Percentiles rank a stretch among this genome's conserved stretches.
phyloP scores from a whole-genome alignment of 106 monocot genomes.

The Dactylorhiza incarnata region DNA sequence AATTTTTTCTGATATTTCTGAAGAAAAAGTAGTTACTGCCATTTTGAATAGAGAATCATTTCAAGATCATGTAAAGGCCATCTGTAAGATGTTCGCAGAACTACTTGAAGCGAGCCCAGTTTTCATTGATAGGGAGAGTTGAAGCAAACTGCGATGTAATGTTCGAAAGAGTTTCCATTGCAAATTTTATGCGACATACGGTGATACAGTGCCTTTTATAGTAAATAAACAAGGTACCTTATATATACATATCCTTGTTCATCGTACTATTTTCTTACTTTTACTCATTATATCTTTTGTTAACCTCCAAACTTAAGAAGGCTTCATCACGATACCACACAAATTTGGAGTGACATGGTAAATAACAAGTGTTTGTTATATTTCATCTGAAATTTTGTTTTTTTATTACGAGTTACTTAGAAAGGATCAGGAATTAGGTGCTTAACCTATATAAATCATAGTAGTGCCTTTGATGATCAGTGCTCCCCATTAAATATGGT shows the following conservation, averaged over 20 bases:
- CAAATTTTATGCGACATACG: not conserved
- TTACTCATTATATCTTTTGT: not conserved
- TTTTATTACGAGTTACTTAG: no score
- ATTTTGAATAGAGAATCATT: constrained; percentile 21
- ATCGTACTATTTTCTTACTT: not conserved
- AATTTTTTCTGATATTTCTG: constrained; percentile 17
- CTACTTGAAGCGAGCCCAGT: constrained; percentile 39
- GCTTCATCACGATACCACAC: not conserved
- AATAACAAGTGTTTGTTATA: not conserved
- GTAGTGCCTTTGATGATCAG: no score
- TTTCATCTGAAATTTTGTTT: no score
- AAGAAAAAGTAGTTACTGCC: constrained; percentile 14
- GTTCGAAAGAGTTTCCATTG: not conserved
- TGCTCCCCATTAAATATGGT: no score
- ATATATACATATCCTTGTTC: not conserved
- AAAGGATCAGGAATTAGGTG: no score
- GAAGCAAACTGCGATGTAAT: constrained; percentile 11
- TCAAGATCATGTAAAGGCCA: constrained; percentile 16
- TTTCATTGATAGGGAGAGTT: constrained; percentile 26
- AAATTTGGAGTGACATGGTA: not conserved
- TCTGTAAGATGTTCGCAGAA: constrained; percentile 29
- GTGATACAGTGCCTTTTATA: not conserved
- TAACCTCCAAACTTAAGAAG: not conserved
- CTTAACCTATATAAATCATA: no score
- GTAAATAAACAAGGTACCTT: not conserved